Conservation (phyloP, 192 early-diverging fungal species). For the Pilobolus umbonatus region DNA sequence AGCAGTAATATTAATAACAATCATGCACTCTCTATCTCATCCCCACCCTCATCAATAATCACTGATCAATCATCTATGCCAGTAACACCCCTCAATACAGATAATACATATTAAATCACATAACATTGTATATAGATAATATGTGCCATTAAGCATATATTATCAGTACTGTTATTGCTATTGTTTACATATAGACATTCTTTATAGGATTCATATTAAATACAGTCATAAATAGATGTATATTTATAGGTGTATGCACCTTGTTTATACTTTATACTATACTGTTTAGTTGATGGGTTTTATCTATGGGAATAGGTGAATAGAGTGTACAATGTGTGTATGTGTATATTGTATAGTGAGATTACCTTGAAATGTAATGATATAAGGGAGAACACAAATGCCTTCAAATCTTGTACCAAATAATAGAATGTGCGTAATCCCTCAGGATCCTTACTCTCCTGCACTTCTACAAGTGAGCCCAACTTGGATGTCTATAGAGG, state of each 20-base stretch:
- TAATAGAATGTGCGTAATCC: conserved; percentile 94
- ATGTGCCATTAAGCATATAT: too few species aligned
- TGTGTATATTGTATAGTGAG: background rate
- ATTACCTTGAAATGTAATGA: conserved; percentile 93
- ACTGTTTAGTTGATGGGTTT: conserved; percentile 29
- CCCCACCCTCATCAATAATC: conserved; percentile 2
- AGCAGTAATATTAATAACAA: background rate
- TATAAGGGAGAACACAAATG: conserved; percentile 92
- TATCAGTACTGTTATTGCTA: too few species aligned
- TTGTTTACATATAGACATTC: too few species aligned
- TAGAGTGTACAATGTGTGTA: background rate
- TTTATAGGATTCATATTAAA: too few species aligned
- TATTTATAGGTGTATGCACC: background rate
- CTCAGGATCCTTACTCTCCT: conserved; percentile 87
- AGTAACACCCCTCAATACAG: too few species aligned
- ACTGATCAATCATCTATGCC: conserved; percentile 1
- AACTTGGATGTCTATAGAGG: conserved; percentile 77
- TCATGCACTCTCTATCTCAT: background rate
- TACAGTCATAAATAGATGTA: too few species aligned
- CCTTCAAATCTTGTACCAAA: conserved; percentile 97
- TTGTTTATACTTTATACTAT: background rate
- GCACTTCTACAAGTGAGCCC: conserved; percentile 86
- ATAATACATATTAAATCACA: too few species aligned
- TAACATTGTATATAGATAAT: too few species aligned
- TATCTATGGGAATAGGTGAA: conserved; percentile 16